phyloP scores from a whole-genome alignment of 1,139 yeast species.

The Candida sanyaensis region DNA sequence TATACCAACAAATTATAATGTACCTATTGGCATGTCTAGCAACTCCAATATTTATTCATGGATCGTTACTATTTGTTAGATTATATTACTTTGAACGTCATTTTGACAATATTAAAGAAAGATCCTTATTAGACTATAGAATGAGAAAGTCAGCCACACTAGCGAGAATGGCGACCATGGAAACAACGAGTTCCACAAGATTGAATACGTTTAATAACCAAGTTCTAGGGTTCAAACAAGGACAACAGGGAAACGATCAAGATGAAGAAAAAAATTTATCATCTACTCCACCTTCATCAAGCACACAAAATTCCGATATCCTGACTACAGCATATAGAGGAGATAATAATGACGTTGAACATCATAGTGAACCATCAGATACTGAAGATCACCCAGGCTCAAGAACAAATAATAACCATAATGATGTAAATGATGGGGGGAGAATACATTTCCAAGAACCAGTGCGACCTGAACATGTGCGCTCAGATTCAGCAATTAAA shows the following conservation, averaged over 20 bases:
- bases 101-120: slow-evolving; percentile 77
- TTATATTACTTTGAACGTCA: slow-evolving; percentile 87
- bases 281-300: slow-evolving; percentile 10
- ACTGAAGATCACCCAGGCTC: slow-evolving; percentile 4
- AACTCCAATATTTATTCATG: slow-evolving; percentile 89
- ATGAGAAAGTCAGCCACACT: slow-evolving; percentile 81
- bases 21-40: slow-evolving; percentile 64
- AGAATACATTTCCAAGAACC: slow-evolving; percentile 23
- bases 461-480: slow-evolving; percentile 2
- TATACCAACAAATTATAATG: slow-evolving; percentile 78
- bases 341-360: slow-evolving; percentile 19
- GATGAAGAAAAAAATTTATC: slow-evolving; percentile 4
- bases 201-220: slow-evolving; percentile 41
- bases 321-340: slow-evolving; percentile 1
- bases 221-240: slow-evolving; percentile 26
- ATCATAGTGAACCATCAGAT: slow-evolving; percentile 46
- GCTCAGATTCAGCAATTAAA: slow-evolving; percentile 26
- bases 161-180: slow-evolving; percentile 51
- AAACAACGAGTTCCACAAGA: slow-evolving; percentile 29
- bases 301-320: slow-evolving; percentile 4
- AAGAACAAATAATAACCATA: neutral
- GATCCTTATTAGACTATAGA: slow-evolving; percentile 71
- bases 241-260: slow-evolving; percentile 8
- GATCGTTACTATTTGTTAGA: slow-evolving; percentile 75
- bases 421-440: slow-evolving; percentile 41